phyloP scores from a whole-genome alignment of 192 early-diverging fungal genomes.

The Coemansia sp. region DNA sequence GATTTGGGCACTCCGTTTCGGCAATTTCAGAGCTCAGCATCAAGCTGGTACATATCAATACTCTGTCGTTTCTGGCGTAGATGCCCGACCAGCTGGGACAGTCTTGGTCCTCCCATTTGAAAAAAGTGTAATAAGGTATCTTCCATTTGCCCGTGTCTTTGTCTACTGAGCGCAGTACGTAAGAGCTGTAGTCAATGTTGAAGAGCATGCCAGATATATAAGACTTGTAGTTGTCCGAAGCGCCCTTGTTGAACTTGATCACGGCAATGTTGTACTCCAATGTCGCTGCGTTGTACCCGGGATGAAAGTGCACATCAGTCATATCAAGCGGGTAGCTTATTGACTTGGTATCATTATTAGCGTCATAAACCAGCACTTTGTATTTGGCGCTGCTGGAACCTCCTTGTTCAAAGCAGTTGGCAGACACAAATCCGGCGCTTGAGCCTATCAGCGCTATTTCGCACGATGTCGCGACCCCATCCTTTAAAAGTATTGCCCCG shows the following conservation, averaged over 20 bases:
- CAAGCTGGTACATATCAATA: neutral
- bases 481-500: neutral
- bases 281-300: neutral
- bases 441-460: conserved; percentile 5
- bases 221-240: neutral
- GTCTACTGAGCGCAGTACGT: neutral
- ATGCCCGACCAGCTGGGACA: neutral
- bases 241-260: conserved; percentile 5
- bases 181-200: neutral
- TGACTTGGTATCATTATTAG: neutral
- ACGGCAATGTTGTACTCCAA: conserved; percentile 6
- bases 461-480: neutral
- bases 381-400: neutral
- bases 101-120: neutral
- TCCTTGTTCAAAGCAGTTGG: neutral
- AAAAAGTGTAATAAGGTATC: neutral
- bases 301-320: neutral
- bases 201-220: neutral
- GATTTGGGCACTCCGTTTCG: neutral
- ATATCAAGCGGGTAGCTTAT: neutral
- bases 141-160: neutral
- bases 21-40: neutral
- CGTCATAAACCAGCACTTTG: neutral
- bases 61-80: neutral
- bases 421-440: conserved; percentile 4